Base-by-base conservation (phyloP, 345 rosid species). In the Litchi chinensis region DNA sequence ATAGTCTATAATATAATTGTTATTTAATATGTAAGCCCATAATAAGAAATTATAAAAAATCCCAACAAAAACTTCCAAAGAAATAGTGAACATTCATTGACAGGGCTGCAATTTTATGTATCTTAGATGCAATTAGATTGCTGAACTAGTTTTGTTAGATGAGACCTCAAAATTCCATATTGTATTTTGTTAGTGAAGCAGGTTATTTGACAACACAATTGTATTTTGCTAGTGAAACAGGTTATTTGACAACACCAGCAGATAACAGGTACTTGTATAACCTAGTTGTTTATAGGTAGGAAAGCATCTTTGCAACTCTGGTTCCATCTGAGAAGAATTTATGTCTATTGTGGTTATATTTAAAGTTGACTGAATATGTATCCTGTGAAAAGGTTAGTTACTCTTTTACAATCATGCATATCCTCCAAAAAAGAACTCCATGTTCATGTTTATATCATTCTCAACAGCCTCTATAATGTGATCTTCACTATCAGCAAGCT, bases 331-430 rank as follows among this genome's bases (percentile, higher is more conserved):
- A 52, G 19, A 52, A 52, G 19, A 52, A 52, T 52, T 52, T 10
- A 52, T 7, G 12, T 48, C 13, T 48, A 4, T 15, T 48, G 54
- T 10, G 2, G n/a, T n/a, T n/a, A n/a, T n/a, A n/a, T n/a, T n/a
- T n/a, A n/a, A n/a, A n/a, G n/a, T n/a, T n/a, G n/a, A n/a, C n/a
- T 52, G 44, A 50, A 12, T 48, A 11, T 32, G 19, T 24, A 12
- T 24, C 76, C 21, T 24, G 41, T 66, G 76, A 71, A 63, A 68
- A 70, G 41, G 63, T 69, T 67, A 8, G 15, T 70, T 1, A 13
- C 77, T 37, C 79, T 80, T 41, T 63, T 82, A 63, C 85, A 85
- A 75, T 77, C 82, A 11, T 85, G 85, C 79, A 82, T 75, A 77
- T 70, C 85, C 65, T 62, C 80, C 48, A 77, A 78, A 46, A 83